phyloP scores from a whole-genome alignment of 176 grass and related monocot genomes.

The Zoysia pacifica region DNA sequence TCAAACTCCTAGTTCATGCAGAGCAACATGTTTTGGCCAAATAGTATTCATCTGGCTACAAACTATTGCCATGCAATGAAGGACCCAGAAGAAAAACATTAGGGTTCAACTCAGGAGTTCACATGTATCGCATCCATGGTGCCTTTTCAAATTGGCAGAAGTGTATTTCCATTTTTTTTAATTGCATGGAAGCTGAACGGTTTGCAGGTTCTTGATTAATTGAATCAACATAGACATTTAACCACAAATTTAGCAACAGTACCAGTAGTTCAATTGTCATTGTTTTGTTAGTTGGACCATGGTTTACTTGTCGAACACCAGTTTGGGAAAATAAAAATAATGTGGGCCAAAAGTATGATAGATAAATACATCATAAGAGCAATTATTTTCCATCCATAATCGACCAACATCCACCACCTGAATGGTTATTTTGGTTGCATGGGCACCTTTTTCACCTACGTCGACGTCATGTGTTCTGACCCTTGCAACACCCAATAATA shows the following conservation, averaged over 20 bases:
- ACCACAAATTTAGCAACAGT: neutral
- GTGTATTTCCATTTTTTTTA: neutral
- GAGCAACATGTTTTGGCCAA: neutral
- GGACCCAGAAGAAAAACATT: too few species aligned
- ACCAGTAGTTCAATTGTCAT: neutral
- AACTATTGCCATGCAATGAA: neutral
- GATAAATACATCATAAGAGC: neutral
- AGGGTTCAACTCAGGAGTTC: neutral
- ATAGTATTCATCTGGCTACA: neutral
- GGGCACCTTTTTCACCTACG: neutral
- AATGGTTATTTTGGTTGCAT: neutral
- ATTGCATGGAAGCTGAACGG: neutral
- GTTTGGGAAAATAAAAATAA: neutral
- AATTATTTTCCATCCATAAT: neutral
- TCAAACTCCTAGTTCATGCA: neutral
- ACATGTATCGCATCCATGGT: neutral
- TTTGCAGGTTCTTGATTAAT: neutral
- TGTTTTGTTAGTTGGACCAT: neutral
- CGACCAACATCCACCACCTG: neutral
- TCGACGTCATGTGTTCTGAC: neutral
- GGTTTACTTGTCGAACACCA: neutral
- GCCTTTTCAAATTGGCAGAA: neutral
- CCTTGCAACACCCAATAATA: neutral
- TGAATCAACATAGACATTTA: constrained; percentile 4
- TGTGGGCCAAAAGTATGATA: neutral